Evolutionary conservation across 2,329 filamentous ascomycete species (phyloP).

Genomic region (Fusarium sp.): DNA sequence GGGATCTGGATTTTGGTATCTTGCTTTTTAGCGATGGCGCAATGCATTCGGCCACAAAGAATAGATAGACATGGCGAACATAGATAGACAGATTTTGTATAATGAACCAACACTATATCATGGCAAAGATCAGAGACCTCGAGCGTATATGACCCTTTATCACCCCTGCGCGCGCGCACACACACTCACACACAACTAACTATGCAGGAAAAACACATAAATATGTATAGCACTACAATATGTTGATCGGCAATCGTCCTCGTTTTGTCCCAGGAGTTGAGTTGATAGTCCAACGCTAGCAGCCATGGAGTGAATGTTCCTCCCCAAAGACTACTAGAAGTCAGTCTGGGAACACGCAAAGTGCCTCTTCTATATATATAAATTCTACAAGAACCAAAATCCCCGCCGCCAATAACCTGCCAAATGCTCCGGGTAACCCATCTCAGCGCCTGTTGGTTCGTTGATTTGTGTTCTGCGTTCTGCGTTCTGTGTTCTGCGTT

Average conservation of each 20-base stretch:
- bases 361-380: constrained; percentile 44
- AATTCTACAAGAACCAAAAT: constrained; percentile 29
- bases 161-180: no score
- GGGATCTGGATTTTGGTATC: not conserved
- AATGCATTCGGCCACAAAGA: constrained; percentile 15
- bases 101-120: not conserved
- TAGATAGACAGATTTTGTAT: constrained; percentile 23
- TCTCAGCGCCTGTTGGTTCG: constrained; percentile 40
- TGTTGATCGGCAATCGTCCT: not conserved
- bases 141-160: no score
- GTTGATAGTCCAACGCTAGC: not conserved
- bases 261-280: not conserved
- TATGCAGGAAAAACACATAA: not conserved
- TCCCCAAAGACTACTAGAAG: not conserved
- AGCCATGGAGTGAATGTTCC: not conserved
- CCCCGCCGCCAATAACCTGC: constrained; percentile 34
- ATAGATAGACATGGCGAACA: constrained; percentile 23
- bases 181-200: no score
- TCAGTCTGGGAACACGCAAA: not conserved
- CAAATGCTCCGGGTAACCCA: constrained; percentile 40
- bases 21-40: constrained; percentile 38
- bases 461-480: constrained; percentile 24
- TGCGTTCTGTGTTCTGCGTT: constrained; percentile 31
- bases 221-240: constrained; percentile 5
- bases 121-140: not conserved